phyloP scores from a whole-genome alignment of 305 asterid species.

The Striga hermonthica region DNA sequence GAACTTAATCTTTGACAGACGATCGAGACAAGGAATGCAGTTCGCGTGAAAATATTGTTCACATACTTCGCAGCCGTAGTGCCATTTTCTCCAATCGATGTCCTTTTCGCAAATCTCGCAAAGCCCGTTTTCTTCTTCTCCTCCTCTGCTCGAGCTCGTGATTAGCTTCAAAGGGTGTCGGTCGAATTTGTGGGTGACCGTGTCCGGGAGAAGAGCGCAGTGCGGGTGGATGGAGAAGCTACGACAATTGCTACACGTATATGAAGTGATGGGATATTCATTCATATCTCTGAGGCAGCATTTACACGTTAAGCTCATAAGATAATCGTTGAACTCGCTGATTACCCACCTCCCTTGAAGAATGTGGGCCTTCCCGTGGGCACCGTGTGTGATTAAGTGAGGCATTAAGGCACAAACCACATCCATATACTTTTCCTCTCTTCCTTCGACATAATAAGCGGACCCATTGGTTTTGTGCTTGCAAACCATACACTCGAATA shows the following conservation, averaged over 20 bases:
- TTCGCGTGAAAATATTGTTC: constrained; percentile 9
- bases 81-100: not conserved
- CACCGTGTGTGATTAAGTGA: not conserved
- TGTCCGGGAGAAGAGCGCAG: not conserved
- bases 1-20: constrained; percentile 8
- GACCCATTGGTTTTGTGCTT: not conserved
- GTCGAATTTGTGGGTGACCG: not conserved
- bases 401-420: not conserved
- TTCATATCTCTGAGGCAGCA: not conserved
- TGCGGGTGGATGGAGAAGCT: not conserved
- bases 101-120: constrained; percentile 30
- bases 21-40: constrained; percentile 12
- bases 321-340: no score
- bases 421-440: not conserved
- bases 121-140: not conserved
- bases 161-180: constrained; percentile 7
- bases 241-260: not conserved
- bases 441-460: not conserved
- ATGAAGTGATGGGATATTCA: not conserved
- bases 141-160: not conserved
- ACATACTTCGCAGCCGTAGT: constrained; percentile 18
- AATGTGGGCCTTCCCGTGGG: not conserved
- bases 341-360: not conserved
- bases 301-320: not conserved
- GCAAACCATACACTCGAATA: not conserved